Percentiles rank a stretch among this genome's conserved stretches.
Evolutionary conservation across 1,284 basidiomycete species (phyloP).

Genomic region (Pseudozyma pruni): DNA sequence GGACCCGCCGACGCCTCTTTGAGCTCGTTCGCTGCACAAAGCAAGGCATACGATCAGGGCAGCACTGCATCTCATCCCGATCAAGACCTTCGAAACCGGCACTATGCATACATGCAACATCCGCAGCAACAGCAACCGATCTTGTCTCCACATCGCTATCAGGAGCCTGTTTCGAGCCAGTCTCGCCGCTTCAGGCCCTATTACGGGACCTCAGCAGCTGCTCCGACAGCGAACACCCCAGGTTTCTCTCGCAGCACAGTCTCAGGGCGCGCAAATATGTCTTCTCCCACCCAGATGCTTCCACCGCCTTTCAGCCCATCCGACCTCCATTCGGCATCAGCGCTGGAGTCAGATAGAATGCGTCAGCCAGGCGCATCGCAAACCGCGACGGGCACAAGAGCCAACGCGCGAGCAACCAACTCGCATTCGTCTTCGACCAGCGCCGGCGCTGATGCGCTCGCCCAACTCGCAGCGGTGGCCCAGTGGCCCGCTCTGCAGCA

Average conservation of each 20-base stretch:
- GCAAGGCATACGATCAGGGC: slow-evolving; percentile 4
- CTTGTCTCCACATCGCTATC: slow-evolving; percentile 9
- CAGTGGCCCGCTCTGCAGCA: slow-evolving; percentile 37
- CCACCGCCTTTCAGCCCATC: slow-evolving; percentile 11
- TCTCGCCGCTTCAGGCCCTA: slow-evolving; percentile 13
- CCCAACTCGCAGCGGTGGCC: slow-evolving; percentile 33
- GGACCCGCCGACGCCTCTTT: not conserved
- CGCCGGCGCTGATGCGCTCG: slow-evolving; percentile 19
- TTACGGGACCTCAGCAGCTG: not conserved
- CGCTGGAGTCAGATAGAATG: slow-evolving; percentile 3
- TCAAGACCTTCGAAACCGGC: not conserved
- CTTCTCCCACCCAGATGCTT: slow-evolving; percentile 12
- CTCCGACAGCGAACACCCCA: not conserved
- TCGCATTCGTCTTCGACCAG: not conserved
- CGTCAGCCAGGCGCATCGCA: not conserved
- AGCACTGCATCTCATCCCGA: not conserved
- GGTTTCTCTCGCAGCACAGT: not conserved
- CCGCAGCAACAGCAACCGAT: slow-evolving; percentile 5
- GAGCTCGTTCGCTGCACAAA: not conserved
- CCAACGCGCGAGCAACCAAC: not conserved
- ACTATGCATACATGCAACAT: slow-evolving; percentile 2
- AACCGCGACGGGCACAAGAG: not conserved
- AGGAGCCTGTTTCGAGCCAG: not conserved
- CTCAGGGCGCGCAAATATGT: slow-evolving; percentile 1
- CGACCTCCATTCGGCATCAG: slow-evolving; percentile 15